These are phyloP conservation scores for Podospora pseudopauciseta DNA, from an alignment of 495 filamentous ascomycete genomes.

Conservation along the genomic window DNA sequence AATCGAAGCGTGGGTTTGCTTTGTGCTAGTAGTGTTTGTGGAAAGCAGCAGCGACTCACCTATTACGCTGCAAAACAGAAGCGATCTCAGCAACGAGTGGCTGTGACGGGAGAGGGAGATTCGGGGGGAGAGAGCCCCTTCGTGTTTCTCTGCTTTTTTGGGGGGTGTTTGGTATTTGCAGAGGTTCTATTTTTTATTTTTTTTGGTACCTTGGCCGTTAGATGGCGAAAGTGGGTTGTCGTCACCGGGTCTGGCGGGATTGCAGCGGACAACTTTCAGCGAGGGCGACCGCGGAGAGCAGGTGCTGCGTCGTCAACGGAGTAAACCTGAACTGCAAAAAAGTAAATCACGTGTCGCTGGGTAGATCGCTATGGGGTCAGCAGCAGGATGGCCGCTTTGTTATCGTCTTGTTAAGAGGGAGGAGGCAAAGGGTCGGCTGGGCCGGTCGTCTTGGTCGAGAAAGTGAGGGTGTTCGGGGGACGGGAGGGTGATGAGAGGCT, in stretches of 20 bases:
- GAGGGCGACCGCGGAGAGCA: constrained; percentile 13
- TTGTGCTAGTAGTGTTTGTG: constrained; percentile 3
- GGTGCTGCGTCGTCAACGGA: background rate
- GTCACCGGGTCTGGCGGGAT: constrained; percentile 25
- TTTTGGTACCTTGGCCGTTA: constrained; percentile 11
- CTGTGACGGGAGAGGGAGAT: constrained; percentile 14
- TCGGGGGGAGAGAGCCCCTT: constrained; percentile 22
- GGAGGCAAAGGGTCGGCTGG: constrained; percentile 1
- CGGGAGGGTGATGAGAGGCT: constrained; percentile 9
- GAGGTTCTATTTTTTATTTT: constrained; percentile 2
- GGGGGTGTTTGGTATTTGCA: constrained; percentile 9
- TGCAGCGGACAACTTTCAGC: constrained; percentile 15
- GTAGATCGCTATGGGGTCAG: background rate
- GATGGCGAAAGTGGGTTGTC: constrained; percentile 27
- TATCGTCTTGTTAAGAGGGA: background rate
- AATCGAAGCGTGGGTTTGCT: constrained; percentile 4
- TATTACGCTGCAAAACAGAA: constrained; percentile 21
- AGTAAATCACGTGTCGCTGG: background rate
- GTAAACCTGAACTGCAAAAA: background rate
- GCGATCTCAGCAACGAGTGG: constrained; percentile 34
- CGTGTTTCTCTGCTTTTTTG: constrained; percentile 13
- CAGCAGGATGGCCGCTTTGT: background rate
- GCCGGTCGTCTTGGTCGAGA: constrained; percentile 17
- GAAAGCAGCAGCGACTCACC: background rate
- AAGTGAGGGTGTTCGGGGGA: constrained; percentile 18